Evolutionary conservation across 164 flowering plant species (phyloP).

Genomic region (Nymphaea thermarum): DNA sequence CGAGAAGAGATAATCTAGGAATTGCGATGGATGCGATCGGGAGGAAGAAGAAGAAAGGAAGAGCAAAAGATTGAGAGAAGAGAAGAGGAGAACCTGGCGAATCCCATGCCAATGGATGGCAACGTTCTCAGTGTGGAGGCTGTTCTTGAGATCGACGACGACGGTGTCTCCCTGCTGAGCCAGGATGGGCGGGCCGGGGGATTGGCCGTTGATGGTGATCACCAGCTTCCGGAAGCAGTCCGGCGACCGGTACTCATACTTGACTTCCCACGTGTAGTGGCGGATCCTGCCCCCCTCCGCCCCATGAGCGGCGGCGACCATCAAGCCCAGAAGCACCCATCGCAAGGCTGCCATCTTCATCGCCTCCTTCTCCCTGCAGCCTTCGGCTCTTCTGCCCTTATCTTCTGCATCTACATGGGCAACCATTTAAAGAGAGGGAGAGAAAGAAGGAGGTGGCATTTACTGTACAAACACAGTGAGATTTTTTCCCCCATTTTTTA

Average conservation of each 20-base stretch:
- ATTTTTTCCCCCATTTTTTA: no score
- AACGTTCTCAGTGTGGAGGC: constrained; percentile 53
- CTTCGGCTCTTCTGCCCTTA: no score
- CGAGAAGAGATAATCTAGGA: no score
- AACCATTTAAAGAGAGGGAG: no score
- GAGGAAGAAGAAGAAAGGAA: no score
- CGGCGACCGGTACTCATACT: constrained; percentile 59
- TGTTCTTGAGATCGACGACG: constrained; percentile 65
- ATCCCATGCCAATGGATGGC: constrained; percentile 98
- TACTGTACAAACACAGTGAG: no score
- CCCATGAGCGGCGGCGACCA: background rate
- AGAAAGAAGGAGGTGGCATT: no score
- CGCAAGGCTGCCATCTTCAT: no score
- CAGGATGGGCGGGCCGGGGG: constrained; percentile 68
- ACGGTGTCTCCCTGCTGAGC: constrained; percentile 74
- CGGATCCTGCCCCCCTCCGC: constrained; percentile 30
- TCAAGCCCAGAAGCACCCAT: background rate
- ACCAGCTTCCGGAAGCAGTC: constrained; percentile 64
- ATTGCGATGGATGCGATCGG: no score
- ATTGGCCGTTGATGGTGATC: constrained; percentile 53
- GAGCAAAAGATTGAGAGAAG: background rate
- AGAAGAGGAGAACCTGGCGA: constrained; percentile 41
- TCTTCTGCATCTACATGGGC: no score
- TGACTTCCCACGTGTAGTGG: constrained; percentile 63
- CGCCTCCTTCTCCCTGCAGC: no score